Evolutionary conservation across 192 early-diverging fungal genomes (phyloP).

Genomic region (Coemansia sp.): DNA sequence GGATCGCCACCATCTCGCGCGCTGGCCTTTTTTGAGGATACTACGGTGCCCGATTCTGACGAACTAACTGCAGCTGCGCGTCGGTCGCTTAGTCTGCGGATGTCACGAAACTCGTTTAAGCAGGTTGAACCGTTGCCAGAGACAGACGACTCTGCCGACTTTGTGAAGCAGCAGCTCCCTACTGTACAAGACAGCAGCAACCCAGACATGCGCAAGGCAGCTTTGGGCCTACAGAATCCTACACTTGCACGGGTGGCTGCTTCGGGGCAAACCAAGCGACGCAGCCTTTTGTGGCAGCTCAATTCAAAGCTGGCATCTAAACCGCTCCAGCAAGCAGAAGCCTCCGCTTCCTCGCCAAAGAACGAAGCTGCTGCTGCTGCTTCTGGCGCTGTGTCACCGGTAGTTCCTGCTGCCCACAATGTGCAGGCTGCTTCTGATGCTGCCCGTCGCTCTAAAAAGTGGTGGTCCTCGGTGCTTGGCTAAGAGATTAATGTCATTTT

Average conservation of each 20-base stretch:
- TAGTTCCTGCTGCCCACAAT: background rate
- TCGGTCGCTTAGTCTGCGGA: constrained; percentile 40
- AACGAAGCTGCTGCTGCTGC: background rate
- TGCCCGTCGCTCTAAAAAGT: constrained; percentile 21
- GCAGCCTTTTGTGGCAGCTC: constrained; percentile 40
- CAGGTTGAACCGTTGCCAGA: constrained; percentile 47
- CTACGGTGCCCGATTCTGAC: constrained; percentile 38
- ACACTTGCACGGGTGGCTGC: constrained; percentile 13
- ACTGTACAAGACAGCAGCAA: background rate
- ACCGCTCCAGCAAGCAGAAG: background rate
- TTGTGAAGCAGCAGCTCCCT: background rate
- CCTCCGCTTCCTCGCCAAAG: background rate
- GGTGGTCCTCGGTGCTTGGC: constrained; percentile 43
- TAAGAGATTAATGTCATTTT: constrained; percentile 5
- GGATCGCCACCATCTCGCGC: constrained; percentile 21
- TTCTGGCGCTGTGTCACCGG: background rate
- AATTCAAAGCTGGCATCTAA: constrained; percentile 9
- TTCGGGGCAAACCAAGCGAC: constrained; percentile 21
- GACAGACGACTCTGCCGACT: constrained; percentile 19
- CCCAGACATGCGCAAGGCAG: too few relatives aligned
- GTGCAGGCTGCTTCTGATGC: background rate
- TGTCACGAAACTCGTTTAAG: constrained; percentile 38
- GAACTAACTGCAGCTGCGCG: constrained; percentile 41
- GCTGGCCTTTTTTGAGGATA: constrained; percentile 38
- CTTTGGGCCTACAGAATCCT: constrained; percentile 9